Percentiles rank a stretch among this genome's conserved stretches.
phyloP scores from a whole-genome alignment of 768 basidiomycete genomes.

The Hygrophoropsis aurantiaca region DNA sequence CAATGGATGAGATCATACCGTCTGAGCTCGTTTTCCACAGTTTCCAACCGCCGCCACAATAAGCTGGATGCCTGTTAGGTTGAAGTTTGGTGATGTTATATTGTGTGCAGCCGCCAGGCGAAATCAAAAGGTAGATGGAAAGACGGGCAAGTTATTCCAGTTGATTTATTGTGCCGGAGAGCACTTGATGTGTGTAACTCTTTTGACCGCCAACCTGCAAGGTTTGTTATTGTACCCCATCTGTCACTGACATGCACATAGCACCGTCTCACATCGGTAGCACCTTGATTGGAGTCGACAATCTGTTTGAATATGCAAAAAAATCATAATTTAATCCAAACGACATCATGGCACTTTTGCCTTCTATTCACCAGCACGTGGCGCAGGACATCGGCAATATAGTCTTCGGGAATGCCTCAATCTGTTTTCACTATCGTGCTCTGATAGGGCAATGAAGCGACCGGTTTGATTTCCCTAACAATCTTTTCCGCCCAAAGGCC shows the following conservation, averaged over 20 bases:
- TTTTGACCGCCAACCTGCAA: conserved; percentile 16
- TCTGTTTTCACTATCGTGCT: too few relatives aligned
- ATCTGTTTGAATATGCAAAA: too few relatives aligned
- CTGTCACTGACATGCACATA: conserved; percentile 24
- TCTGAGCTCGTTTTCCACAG: conserved; percentile 21
- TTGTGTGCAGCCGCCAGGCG: conserved; percentile 7
- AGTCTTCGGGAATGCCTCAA: too few relatives aligned
- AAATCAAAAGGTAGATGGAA: conserved; percentile 17
- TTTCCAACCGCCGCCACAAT: conserved; percentile 51
- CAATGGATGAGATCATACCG: background rate
- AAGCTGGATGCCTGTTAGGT: conserved; percentile 6
- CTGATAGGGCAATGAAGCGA: too few relatives aligned
- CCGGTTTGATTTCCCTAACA: too few relatives aligned
- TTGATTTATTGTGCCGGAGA: conserved; percentile 17
- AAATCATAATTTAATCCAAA: too few relatives aligned
- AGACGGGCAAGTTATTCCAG: conserved; percentile 23
- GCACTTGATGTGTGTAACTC: conserved; percentile 24
- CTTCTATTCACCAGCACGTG: too few relatives aligned
- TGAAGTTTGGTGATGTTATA: conserved; percentile 9
- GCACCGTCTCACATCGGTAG: conserved; percentile 17
- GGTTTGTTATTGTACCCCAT: conserved; percentile 23
- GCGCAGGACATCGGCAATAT: too few relatives aligned
- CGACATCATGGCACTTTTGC: too few relatives aligned
- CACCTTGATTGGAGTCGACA: conserved; percentile 10
- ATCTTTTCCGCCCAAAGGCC: too few relatives aligned